Percentiles rank a stretch among this genome's conserved stretches.
Evolutionary conservation across 257 asterid genomes (phyloP).

Genomic region (Lithospermum erythrorhizon): DNA sequence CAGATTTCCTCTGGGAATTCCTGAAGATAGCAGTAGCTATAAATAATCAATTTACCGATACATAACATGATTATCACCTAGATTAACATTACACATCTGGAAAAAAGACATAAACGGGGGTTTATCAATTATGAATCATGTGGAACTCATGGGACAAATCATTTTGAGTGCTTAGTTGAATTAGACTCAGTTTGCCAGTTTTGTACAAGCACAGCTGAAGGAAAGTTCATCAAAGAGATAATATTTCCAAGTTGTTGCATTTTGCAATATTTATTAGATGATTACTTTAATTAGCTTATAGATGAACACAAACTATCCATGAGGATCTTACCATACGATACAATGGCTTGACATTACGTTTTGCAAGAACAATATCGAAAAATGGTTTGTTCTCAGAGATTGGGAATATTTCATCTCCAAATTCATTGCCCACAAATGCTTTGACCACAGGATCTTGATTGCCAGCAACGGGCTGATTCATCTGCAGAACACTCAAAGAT

Average conservation of each 20-base stretch:
- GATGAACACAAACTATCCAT: background rate
- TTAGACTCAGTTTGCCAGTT: no score
- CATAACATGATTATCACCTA: background rate
- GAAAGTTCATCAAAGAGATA: no score
- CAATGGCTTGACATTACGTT: background rate
- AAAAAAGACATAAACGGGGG: no score
- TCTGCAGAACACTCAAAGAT: background rate
- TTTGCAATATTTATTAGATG: background rate
- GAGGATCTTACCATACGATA: conserved; percentile 5
- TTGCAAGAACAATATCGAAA: background rate
- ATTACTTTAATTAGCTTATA: background rate
- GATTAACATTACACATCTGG: background rate
- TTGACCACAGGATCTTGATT: no score
- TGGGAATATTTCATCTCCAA: background rate
- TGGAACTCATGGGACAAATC: no score
- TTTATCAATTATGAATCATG: no score
- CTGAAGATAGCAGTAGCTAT: background rate
- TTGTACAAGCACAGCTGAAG: no score
- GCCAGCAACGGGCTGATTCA: background rate
- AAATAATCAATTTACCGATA: background rate
- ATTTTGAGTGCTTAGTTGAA: no score
- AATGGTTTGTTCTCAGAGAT: background rate
- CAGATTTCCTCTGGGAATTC: conserved; percentile 1
- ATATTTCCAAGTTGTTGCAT: background rate
- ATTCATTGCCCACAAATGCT: background rate